phyloP scores from a whole-genome alignment of 108 stramenopile species.

The Epipyxis sp. region DNA sequence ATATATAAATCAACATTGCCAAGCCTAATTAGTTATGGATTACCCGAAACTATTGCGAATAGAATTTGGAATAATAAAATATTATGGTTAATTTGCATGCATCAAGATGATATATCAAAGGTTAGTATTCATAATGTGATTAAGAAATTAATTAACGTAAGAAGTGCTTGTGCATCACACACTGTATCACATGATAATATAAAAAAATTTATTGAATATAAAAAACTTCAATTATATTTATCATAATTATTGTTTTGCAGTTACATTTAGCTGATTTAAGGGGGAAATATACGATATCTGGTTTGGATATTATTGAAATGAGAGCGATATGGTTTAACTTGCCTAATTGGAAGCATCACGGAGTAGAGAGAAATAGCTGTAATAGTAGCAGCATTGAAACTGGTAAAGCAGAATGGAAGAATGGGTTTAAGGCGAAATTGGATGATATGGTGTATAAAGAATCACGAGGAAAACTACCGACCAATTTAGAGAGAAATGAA shows the following conservation, averaged over 20 bases:
- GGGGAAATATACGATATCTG: conserved; percentile 7
- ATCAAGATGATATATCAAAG: conserved; percentile 18
- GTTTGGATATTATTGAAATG: conserved; percentile 21
- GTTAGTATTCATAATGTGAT: too few relatives aligned
- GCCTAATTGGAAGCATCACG: conserved; percentile 10
- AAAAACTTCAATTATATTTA: too few relatives aligned
- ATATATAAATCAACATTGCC: conserved; percentile 3
- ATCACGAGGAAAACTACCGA: background rate
- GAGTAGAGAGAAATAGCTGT: background rate
- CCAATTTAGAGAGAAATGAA: background rate
- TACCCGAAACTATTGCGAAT: background rate
- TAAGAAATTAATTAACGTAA: background rate
- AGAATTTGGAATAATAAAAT: conserved; percentile 15
- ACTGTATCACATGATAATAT: background rate
- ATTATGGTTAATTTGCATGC: conserved; percentile 20
- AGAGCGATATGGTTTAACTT: conserved; percentile 13
- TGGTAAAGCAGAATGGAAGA: conserved; percentile 30
- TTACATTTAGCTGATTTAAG: conserved; percentile 32
- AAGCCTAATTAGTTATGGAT: background rate
- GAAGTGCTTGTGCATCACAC: background rate
- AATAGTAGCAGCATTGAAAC: background rate
- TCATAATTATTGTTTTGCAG: background rate
- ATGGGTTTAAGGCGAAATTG: conserved; percentile 10
- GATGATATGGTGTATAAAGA: conserved; percentile 9
- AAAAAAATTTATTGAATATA: too few relatives aligned